Conservation (phyloP, 1,139 yeast species). For the Candida sp. region DNA sequence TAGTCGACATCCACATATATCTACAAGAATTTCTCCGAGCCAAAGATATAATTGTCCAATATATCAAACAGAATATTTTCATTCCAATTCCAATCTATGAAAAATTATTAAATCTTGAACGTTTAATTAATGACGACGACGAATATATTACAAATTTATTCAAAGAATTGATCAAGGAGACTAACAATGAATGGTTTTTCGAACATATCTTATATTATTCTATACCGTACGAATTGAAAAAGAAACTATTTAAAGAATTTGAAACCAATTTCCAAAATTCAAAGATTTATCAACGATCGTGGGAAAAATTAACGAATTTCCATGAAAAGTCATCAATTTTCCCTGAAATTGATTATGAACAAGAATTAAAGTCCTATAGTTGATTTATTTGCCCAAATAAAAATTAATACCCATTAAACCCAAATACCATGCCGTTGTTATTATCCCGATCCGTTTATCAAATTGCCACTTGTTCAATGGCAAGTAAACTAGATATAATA, state of each 20-base stretch:
- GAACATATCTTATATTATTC: constrained; percentile 13
- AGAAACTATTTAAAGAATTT: constrained; percentile 10
- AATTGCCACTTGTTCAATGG: constrained; percentile 34
- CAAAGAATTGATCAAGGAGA: constrained; percentile 18
- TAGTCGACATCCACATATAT: constrained; percentile 37
- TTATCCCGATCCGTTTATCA: constrained; percentile 26
- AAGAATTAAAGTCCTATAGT: neutral
- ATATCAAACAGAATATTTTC: constrained; percentile 22
- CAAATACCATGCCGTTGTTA: constrained; percentile 20
- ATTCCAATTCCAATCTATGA: constrained; percentile 32
- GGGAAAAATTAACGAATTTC: neutral
- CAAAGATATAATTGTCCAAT: constrained; percentile 29
- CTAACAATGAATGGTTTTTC: constrained; percentile 22
- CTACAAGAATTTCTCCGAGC: constrained; percentile 30
- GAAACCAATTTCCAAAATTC: constrained; percentile 4
- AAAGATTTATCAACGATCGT: neutral
- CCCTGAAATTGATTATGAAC: neutral
- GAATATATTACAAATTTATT: constrained; percentile 23
- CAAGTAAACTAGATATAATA: constrained; percentile 23
- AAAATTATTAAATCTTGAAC: constrained; percentile 37
- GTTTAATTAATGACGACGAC: constrained; percentile 21
- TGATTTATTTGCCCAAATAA: constrained; percentile 7
- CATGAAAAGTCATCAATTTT: neutral
- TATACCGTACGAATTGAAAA: constrained; percentile 9
- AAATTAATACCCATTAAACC: constrained; percentile 15